phyloP scores from a whole-genome alignment of 768 basidiomycete genomes.

The Termitomyces sp. region DNA sequence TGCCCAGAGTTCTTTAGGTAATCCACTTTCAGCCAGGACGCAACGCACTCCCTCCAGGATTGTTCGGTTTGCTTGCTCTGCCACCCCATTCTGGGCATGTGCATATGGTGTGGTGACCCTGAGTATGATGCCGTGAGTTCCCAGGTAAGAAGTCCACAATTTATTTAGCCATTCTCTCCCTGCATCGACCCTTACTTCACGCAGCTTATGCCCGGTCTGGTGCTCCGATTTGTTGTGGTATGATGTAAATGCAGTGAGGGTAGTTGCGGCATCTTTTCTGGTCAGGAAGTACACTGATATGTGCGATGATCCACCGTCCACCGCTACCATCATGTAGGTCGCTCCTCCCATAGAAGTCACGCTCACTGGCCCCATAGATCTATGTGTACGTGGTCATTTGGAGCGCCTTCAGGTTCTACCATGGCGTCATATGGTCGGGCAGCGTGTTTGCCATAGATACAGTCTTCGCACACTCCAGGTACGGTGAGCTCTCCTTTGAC shows the following conservation, averaged over 20 bases:
- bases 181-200: background rate
- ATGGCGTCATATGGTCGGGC: background rate
- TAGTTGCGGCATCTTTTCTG: background rate
- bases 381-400: background rate
- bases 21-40: too few relatives aligned
- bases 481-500: background rate
- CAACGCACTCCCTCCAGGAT: too few relatives aligned
- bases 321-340: background rate
- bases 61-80: background rate
- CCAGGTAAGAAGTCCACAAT: background rate
- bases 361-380: background rate
- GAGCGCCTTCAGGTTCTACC: background rate
- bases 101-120: background rate
- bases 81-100: background rate
- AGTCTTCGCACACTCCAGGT: background rate
- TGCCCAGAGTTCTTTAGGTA: too few relatives aligned
- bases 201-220: background rate
- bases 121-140: background rate
- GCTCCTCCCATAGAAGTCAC: background rate
- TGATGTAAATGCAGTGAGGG: background rate
- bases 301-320: background rate
- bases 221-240: background rate
- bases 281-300: background rate
- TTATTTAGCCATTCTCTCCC: background rate
- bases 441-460: background rate